Evolutionary conservation across 225 moss, liverwort and hornwort genomes (phyloP), one percentile per base, ranked within the genome.

Genomic region (Asterella californica): DNA sequence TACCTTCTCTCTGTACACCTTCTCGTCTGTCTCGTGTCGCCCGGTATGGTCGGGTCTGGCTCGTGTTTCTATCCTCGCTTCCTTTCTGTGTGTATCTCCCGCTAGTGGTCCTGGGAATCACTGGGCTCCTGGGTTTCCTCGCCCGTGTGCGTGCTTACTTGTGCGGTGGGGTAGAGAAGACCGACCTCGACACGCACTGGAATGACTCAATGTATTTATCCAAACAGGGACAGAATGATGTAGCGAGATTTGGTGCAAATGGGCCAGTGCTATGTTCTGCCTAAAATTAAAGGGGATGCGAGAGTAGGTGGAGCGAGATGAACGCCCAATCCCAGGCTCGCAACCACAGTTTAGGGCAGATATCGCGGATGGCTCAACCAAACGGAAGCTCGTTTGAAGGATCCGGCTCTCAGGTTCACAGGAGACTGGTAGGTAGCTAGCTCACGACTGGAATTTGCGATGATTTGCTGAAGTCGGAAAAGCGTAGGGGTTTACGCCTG

Each of bases 241-340:
- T 83, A 81, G 78, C 70, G 70, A 47, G 60, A 76, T 70, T 64
- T 74, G 59, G 70, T 63, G 81, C 78, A 81, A 25, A 83, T 82
- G 86, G 83, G 78, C 75, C 75, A 78, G 75, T 81, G 25, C 75
- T 76, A 54, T 33, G 57, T 64, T 70, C 79, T 70, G 25, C 62
- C 46, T n/a, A 76, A 76, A 76, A 78, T 80, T 76, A 76, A 79
- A 70, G 73, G 78, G 21, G 54, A 76, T 66, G 65, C 70, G 76
- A 18, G 76, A 83, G 9, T 83, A 73, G 75, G 82, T 77, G 80
- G 78, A 82, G 73, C 90, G 86, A 87, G 85, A 96, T 96, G 96
- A 89, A 92, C 87, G 90, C 92, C 79, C 95, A 90, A 82, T 81
- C 93, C 68, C 94, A 94, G 80, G 82, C 81, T 81, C 75, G 83